These are phyloP conservation scores for Microbotryomycetes sp. DNA, from an alignment of 1,284 basidiomycete species.

Conservation along the genomic window DNA sequence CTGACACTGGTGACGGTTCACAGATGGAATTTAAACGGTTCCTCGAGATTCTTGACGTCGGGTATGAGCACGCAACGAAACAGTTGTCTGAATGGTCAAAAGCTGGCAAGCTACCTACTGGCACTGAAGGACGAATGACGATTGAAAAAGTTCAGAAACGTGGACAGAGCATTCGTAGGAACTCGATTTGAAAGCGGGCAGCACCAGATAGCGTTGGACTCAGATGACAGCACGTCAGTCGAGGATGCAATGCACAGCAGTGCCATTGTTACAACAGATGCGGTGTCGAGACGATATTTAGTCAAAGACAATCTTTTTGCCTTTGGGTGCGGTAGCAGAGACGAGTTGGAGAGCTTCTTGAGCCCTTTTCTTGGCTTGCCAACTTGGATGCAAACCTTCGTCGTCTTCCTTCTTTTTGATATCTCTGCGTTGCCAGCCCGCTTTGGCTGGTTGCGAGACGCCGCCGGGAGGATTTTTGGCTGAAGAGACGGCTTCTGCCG, in stretches of 20 bases:
- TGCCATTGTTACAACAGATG: too few species aligned
- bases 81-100: slow-evolving; percentile 71
- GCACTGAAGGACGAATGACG: slow-evolving; percentile 50
- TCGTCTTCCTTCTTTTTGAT: slow-evolving; percentile 26
- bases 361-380: slow-evolving; percentile 78
- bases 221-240: too few species aligned
- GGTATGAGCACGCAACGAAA: slow-evolving; percentile 66
- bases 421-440: neutral
- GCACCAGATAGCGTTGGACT: too few species aligned
- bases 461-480: slow-evolving; percentile 4
- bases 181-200: slow-evolving; percentile 50
- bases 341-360: slow-evolving; percentile 50
- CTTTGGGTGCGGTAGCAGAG: slow-evolving; percentile 32
- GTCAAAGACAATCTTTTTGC: slow-evolving; percentile 49
- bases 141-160: slow-evolving; percentile 51
- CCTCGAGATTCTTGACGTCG: slow-evolving; percentile 61
- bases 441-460: neutral
- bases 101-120: slow-evolving; percentile 68
- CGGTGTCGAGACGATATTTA: too few species aligned
- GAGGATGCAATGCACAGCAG: too few species aligned
- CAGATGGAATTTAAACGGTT: slow-evolving; percentile 60
- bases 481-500: slow-evolving; percentile 25
- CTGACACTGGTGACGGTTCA: slow-evolving; percentile 36
- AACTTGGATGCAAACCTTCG: slow-evolving; percentile 71
- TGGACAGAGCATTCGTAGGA: slow-evolving; percentile 64